phyloP scores from a whole-genome alignment of 108 stramenopile species.

The Nannochloropsis salina region DNA sequence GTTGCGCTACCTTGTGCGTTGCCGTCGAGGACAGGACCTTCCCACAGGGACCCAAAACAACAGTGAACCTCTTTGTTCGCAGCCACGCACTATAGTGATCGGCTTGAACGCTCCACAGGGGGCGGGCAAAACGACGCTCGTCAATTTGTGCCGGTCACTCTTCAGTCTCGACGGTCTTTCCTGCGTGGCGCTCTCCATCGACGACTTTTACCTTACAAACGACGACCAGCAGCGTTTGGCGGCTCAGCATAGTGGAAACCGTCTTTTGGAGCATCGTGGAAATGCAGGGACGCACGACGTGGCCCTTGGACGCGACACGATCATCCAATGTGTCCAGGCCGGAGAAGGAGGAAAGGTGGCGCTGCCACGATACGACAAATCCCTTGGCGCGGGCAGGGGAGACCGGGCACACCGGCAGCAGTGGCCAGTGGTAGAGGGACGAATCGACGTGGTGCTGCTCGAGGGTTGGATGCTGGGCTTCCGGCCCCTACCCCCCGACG shows the following conservation, averaged over 20 bases:
- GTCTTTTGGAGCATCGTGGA: conserved; percentile 44
- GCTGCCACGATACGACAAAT: conserved; percentile 53
- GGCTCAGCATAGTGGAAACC: conserved; percentile 28
- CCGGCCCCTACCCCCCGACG: conserved; percentile 28
- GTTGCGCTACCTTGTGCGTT: not conserved
- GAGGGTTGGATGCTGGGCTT: conserved; percentile 60
- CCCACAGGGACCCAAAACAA: too few relatives aligned
- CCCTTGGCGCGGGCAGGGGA: conserved; percentile 46
- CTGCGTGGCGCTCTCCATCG: conserved; percentile 43
- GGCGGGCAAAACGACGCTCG: conserved; percentile 52
- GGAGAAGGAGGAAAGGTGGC: conserved; percentile 6
- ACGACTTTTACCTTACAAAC: conserved; percentile 54
- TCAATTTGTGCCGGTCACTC: conserved; percentile 24
- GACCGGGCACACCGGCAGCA: conserved; percentile 31
- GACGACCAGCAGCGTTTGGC: conserved; percentile 49
- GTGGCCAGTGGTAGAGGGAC: conserved; percentile 35
- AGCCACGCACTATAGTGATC: conserved; percentile 22
- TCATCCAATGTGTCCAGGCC: not conserved
- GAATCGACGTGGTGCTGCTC: conserved; percentile 42
- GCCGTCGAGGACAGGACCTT: not conserved
- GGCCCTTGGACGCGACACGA: conserved; percentile 33
- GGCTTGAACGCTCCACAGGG: conserved; percentile 48
- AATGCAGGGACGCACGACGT: conserved; percentile 55
- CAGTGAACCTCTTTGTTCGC: not conserved
- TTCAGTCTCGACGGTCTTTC: conserved; percentile 25